These are phyloP conservation scores for Chlorella variabilis DNA, from an alignment of 163 green algal species.

Conservation along the genomic window DNA sequence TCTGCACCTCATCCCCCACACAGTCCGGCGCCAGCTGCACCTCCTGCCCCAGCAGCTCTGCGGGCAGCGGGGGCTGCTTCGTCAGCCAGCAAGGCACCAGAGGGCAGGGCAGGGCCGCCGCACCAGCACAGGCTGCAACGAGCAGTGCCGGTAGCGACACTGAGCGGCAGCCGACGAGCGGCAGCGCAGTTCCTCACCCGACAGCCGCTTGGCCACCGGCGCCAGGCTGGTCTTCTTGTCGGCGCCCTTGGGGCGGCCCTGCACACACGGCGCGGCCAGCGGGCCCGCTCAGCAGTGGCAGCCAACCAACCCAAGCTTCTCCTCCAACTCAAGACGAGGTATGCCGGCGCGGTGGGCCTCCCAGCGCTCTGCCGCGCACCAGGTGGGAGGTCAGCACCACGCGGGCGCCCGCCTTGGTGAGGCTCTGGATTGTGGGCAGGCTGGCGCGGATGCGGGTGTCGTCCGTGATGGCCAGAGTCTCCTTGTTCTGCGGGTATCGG, in stretches of 20 bases:
- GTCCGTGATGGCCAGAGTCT: constrained; percentile 90
- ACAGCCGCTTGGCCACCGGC: constrained; percentile 48
- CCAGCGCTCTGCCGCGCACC: constrained; percentile 27
- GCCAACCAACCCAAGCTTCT: no score
- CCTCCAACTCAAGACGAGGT: no score
- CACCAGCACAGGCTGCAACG: no score
- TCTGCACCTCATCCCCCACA: constrained; percentile 87
- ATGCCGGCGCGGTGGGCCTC: neutral
- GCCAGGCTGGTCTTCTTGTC: constrained; percentile 79
- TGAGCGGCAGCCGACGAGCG: no score
- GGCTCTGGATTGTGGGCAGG: constrained; percentile 97
- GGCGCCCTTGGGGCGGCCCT: constrained; percentile 95
- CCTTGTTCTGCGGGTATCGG: constrained; percentile 34
- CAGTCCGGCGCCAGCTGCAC: constrained; percentile 95
- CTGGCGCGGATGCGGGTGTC: constrained; percentile 97
- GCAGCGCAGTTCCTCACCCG: constrained; percentile 1
- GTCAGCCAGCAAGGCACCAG: no score
- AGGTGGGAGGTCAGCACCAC: constrained; percentile 79
- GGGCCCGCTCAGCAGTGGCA: no score
- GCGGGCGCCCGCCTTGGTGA: constrained; percentile 91
- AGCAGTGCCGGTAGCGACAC: no score
- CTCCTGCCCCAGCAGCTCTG: constrained; percentile 45
- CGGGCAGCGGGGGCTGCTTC: neutral
- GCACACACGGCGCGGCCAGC: neutral
- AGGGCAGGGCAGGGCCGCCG: no score